These are phyloP conservation scores for Arabis alpina DNA, from an alignment of 345 rosid genomes.

Conservation along the genomic window DNA sequence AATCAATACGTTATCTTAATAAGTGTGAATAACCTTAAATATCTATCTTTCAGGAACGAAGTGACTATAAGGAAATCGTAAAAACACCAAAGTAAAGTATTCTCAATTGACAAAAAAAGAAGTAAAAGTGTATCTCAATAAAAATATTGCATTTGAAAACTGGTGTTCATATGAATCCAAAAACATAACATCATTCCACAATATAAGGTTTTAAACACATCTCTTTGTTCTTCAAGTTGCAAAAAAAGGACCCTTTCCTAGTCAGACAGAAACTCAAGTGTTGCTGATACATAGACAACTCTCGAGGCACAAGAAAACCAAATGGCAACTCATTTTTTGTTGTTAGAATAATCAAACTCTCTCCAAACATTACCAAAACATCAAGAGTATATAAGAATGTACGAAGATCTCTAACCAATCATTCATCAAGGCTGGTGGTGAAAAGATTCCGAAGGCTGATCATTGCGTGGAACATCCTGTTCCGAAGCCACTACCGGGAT, in stretches of 20 bases:
- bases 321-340: conserved; percentile 11
- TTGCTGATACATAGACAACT: conserved; percentile 23
- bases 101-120: background rate
- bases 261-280: conserved; percentile 30
- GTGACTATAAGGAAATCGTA: too few species aligned
- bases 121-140: background rate
- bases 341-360: conserved; percentile 31
- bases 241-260: conserved; percentile 20
- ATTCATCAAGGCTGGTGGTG: conserved; percentile 65
- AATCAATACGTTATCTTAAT: too few species aligned
- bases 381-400: conserved; percentile 29
- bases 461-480: conserved; percentile 53
- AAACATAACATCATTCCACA: conserved; percentile 17
- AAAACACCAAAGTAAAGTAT: too few species aligned
- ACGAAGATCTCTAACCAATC: conserved; percentile 23
- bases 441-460: conserved; percentile 47
- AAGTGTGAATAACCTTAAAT: too few species aligned
- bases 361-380: conserved; percentile 28
- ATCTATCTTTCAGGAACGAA: too few species aligned
- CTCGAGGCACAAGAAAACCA: conserved; percentile 25
- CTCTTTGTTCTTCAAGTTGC: conserved; percentile 22
- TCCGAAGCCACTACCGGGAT: conserved; percentile 66
- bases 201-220: background rate
- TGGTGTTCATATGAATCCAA: background rate
- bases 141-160: background rate